phyloP scores from a whole-genome alignment of 2,329 filamentous ascomycete genomes.

The Apiospora sp. region DNA sequence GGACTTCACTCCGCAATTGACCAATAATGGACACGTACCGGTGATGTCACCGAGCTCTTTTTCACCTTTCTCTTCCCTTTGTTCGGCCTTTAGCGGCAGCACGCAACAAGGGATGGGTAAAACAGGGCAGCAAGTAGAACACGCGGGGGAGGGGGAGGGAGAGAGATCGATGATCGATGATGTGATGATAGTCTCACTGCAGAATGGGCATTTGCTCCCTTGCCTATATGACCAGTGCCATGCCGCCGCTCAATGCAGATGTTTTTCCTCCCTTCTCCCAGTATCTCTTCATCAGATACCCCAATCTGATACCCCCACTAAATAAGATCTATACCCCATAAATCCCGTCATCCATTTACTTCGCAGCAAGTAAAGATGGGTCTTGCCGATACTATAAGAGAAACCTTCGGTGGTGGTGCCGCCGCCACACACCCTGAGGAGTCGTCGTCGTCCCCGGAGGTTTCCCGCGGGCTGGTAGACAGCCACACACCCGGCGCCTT shows the following conservation, averaged over 20 bases:
- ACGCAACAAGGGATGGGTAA: not conserved
- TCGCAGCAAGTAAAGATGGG: not conserved
- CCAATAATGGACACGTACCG: conserved; percentile 12
- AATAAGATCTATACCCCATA: not conserved
- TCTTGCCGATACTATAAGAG: conserved; percentile 18
- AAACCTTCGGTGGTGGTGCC: not conserved
- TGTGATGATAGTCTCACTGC: conserved; percentile 14
- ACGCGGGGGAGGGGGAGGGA: not conserved
- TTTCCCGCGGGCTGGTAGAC: not conserved
- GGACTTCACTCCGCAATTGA: not conserved
- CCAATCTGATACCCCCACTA: not conserved
- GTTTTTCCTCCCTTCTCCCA: not conserved
- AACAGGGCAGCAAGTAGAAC: not conserved
- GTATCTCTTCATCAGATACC: not conserved
- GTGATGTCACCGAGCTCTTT: conserved; percentile 5
- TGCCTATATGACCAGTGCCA: not conserved
- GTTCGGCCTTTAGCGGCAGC: not conserved
- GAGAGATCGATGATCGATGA: not conserved
- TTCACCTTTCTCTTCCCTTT: not conserved
- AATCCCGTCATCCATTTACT: not conserved
- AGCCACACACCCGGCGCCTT: conserved; percentile 5
- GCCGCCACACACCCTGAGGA: not conserved
- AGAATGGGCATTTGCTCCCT: not conserved
- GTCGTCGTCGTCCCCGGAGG: not conserved
- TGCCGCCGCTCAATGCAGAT: not conserved